Evolutionary conservation across 2,329 filamentous ascomycete species (phyloP).

Genomic region (Phaeosphaeria sp.): DNA sequence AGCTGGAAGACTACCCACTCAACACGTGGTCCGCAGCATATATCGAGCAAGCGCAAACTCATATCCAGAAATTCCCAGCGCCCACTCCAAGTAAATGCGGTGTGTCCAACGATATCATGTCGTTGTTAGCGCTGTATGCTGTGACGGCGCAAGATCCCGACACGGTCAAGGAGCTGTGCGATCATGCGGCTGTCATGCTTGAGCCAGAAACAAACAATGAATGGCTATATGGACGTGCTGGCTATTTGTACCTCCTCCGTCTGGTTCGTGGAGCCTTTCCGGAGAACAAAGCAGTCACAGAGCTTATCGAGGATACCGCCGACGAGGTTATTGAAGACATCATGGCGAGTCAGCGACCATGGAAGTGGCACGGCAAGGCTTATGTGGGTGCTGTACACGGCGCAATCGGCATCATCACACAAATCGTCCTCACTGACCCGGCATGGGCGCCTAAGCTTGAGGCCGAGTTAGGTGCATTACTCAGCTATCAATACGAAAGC

Average conservation of each 20-base stretch:
- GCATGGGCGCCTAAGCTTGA: slow-evolving; percentile 62
- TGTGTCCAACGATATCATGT: slow-evolving; percentile 58
- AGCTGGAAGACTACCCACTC: slow-evolving; percentile 54
- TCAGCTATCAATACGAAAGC: slow-evolving; percentile 65
- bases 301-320: slow-evolving; percentile 61
- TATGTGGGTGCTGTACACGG: slow-evolving; percentile 74
- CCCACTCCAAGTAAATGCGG: slow-evolving; percentile 56
- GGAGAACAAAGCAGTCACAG: slow-evolving; percentile 56
- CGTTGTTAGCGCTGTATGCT: slow-evolving; percentile 57
- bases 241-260: slow-evolving; percentile 71
- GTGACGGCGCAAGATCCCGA: slow-evolving; percentile 58
- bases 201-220: slow-evolving; percentile 63
- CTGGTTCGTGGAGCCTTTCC: slow-evolving; percentile 65
- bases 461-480: slow-evolving; percentile 59
- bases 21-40: slow-evolving; percentile 59
- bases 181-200: slow-evolving; percentile 56
- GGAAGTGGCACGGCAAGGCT: slow-evolving; percentile 68
- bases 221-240: slow-evolving; percentile 71
- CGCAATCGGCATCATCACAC: slow-evolving; percentile 72
- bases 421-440: slow-evolving; percentile 67
- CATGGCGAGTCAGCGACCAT: slow-evolving; percentile 61
- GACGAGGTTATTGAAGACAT: slow-evolving; percentile 66
- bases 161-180: slow-evolving; percentile 58
- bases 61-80: slow-evolving; percentile 57
- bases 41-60: slow-evolving; percentile 56